Evolutionary conservation across 495 filamentous ascomycete species (phyloP).

Genomic region (Penicillium ochrochloron): DNA sequence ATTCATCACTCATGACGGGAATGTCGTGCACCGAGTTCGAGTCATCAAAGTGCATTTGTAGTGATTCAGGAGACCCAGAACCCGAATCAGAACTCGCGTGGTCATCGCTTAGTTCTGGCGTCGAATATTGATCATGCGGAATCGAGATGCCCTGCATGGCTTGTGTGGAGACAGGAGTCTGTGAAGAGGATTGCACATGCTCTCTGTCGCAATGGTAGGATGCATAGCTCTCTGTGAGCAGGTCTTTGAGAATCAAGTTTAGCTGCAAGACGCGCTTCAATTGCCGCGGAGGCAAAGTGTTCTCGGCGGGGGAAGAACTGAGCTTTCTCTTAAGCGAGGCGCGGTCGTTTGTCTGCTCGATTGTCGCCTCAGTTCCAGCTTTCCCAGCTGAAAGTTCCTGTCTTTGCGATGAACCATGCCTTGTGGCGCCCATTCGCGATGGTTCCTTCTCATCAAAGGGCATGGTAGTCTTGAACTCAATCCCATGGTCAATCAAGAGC

Average conservation of each 20-base stretch:
- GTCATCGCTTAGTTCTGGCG: not conserved
- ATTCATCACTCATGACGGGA: not conserved
- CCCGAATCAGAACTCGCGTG: not conserved
- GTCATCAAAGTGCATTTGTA: not conserved
- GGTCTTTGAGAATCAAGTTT: conserved; percentile 8
- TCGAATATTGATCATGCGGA: not conserved
- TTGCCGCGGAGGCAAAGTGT: not conserved
- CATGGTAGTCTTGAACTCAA: not conserved
- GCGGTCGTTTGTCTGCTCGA: not conserved
- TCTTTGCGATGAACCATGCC: not conserved
- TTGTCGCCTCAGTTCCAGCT: not conserved
- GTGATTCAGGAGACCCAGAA: conserved; percentile 3
- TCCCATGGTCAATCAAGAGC: conserved; percentile 48
- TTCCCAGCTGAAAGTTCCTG: not conserved
- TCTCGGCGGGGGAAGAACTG: not conserved
- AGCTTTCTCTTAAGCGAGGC: not conserved
- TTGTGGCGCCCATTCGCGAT: not conserved
- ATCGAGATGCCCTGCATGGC: not conserved
- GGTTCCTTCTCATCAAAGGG: not conserved
- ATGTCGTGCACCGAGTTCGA: not conserved
- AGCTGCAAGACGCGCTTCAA: conserved; percentile 6
- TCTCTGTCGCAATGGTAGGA: not conserved
- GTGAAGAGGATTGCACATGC: not conserved
- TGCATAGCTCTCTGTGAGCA: not conserved
- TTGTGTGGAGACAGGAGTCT: not conserved